Evolutionary conservation across 163 green algal species (phyloP).

Genomic region (Scenedesmus sp.): DNA sequence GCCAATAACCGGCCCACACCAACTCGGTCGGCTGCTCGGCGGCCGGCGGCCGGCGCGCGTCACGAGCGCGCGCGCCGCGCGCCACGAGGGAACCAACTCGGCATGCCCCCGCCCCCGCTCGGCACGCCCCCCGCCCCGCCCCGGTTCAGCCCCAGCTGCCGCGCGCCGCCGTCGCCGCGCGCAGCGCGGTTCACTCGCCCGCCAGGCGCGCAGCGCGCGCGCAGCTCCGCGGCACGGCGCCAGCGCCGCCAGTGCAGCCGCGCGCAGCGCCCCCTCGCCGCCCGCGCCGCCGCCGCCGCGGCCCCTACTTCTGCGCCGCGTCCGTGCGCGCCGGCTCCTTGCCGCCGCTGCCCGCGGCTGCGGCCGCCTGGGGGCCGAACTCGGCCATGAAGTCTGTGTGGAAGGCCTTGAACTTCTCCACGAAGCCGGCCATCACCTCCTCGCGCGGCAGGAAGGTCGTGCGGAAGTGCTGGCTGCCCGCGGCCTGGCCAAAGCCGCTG

Average conservation of each 20-base stretch:
- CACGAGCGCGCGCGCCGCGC: too few species aligned
- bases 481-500: constrained; percentile 82
- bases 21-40: too few species aligned
- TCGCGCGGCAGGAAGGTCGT: constrained; percentile 56
- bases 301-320: not conserved
- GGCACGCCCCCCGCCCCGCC: too few species aligned
- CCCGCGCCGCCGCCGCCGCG: not conserved
- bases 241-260: not conserved
- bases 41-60: too few species aligned
- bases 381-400: constrained; percentile 63
- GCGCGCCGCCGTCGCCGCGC: too few species aligned
- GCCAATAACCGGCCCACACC: too few species aligned
- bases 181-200: too few species aligned
- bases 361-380: not conserved
- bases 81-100: too few species aligned
- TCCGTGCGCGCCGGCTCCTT: not conserved
- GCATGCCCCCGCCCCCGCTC: too few species aligned
- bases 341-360: not conserved
- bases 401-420: constrained; percentile 72
- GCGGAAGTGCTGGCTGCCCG: constrained; percentile 39
- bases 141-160: too few species aligned
- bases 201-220: too few species aligned
- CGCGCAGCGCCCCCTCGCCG: not conserved
- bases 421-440: constrained; percentile 81
- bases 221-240: not conserved